A percentile compares a stretch with the other conserved stretches of the same genome.
These are phyloP conservation scores for Termitomyces sp. DNA, from an alignment of 768 basidiomycete genomes.

Conservation along the genomic window DNA sequence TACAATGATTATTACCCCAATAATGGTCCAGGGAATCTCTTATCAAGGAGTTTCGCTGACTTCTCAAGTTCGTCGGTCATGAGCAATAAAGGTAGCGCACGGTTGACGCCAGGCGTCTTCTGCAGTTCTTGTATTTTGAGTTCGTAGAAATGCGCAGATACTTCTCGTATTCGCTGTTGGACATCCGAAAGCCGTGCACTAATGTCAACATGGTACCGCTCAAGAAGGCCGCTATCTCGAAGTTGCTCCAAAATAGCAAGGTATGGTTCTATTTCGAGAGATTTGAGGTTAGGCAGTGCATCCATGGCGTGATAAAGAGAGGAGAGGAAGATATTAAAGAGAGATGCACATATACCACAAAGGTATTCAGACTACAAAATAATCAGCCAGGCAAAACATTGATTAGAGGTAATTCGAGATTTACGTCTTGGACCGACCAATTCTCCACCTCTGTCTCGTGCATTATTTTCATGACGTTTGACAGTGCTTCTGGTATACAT, in stretches of 20 bases:
- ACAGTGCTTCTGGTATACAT: conserved; percentile 88
- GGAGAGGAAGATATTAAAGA: conserved; percentile 87
- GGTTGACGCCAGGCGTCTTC: conserved; percentile 71
- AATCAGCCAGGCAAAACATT: conserved; percentile 6
- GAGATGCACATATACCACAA: conserved; percentile 59
- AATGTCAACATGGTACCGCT: conserved; percentile 72
- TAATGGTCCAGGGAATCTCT: conserved; percentile 81
- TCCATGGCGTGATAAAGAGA: conserved; percentile 84
- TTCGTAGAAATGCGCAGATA: conserved; percentile 61
- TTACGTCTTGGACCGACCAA: conserved; percentile 83
- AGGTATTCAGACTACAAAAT: conserved; percentile 60
- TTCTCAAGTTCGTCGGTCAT: conserved; percentile 93
- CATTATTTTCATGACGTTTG: conserved; percentile 65
- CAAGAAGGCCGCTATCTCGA: conserved; percentile 65
- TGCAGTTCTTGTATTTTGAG: conserved; percentile 61
- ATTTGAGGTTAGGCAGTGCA: conserved; percentile 67
- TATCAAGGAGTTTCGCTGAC: conserved; percentile 75
- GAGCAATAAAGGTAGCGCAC: conserved; percentile 74
- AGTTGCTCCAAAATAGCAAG: conserved; percentile 70
- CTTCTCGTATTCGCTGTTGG: conserved; percentile 56
- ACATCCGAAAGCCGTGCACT: conserved; percentile 64
- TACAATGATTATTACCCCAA: conserved; percentile 52
- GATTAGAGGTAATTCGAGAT: conserved; percentile 26
- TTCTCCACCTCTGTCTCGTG: conserved; percentile 66
- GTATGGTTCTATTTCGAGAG: conserved; percentile 62